These are phyloP conservation scores for Pisolithus orientalis DNA, from an alignment of 768 basidiomycete genomes.

Conservation along the genomic window DNA sequence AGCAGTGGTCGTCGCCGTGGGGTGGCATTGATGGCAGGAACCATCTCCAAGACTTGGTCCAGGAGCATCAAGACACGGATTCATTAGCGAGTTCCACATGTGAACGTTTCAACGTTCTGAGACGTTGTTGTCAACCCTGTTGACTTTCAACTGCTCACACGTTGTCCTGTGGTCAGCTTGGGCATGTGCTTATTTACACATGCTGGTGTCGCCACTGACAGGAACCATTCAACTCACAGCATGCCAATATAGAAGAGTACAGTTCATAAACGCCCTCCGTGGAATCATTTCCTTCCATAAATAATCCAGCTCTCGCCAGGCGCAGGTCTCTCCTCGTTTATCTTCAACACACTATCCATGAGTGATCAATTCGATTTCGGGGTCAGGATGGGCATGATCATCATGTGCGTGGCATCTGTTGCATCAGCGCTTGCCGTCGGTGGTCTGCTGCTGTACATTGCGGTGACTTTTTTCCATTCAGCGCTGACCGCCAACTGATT, in stretches of 20 bases:
- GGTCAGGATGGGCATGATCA: conserved; percentile 24
- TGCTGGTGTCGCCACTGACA: too few species aligned
- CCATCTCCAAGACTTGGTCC: conserved; percentile 10
- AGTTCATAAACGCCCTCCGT: too few species aligned
- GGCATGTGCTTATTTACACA: too few species aligned
- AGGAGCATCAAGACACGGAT: conserved; percentile 15
- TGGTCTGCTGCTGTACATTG: conserved; percentile 22
- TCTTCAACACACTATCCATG: not conserved
- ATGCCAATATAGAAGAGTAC: too few species aligned
- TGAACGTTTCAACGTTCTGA: not conserved
- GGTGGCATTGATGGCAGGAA: conserved; percentile 6
- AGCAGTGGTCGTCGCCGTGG: conserved; percentile 1
- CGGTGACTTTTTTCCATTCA: conserved; percentile 11
- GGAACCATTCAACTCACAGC: too few species aligned
- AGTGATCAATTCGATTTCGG: conserved; percentile 13
- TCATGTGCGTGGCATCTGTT: conserved; percentile 25
- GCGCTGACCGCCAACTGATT: not conserved
- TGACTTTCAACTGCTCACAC: not conserved
- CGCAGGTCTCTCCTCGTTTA: not conserved
- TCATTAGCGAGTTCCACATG: conserved; percentile 13
- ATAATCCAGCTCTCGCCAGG: not conserved
- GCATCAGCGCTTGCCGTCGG: conserved; percentile 26
- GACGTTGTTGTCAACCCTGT: not conserved
- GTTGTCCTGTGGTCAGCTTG: not conserved
- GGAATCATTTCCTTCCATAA: not conserved